These are phyloP conservation scores for Bipolaris zeicola DNA, from an alignment of 2,329 filamentous ascomycete species.

Conservation along the genomic window DNA sequence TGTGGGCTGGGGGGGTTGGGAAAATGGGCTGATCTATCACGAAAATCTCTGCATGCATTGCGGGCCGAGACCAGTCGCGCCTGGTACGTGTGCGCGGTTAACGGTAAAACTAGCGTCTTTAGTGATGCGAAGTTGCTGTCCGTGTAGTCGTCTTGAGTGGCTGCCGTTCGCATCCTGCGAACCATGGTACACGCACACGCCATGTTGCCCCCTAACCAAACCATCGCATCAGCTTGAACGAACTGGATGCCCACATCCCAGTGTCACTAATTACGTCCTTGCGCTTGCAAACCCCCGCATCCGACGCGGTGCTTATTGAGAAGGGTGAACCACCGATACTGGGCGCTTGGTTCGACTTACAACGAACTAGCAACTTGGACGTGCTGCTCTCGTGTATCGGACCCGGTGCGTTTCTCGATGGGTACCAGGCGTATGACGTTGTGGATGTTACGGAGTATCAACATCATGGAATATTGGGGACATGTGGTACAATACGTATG, in stretches of 20 bases:
- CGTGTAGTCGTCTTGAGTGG: slow-evolving; percentile 9
- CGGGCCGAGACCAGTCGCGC: slow-evolving; percentile 27
- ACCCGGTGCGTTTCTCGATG: background rate
- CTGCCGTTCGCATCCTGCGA: slow-evolving; percentile 16
- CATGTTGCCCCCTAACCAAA: slow-evolving; percentile 7
- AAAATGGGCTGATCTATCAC: slow-evolving; percentile 20
- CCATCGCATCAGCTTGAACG: background rate
- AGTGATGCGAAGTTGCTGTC: slow-evolving; percentile 3
- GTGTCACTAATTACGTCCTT: slow-evolving; percentile 5
- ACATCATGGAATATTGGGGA: background rate
- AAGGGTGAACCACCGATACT: slow-evolving; percentile 3
- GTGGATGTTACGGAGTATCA: slow-evolving; percentile 9
- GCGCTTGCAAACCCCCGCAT: slow-evolving; percentile 10
- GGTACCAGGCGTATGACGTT: background rate
- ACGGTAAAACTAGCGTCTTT: slow-evolving; percentile 8
- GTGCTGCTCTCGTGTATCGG: background rate
- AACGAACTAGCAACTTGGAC: slow-evolving; percentile 1
- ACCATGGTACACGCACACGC: slow-evolving; percentile 12
- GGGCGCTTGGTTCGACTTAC: background rate
- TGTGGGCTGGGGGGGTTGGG: slow-evolving; percentile 18
- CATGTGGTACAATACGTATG: background rate
- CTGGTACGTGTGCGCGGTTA: slow-evolving; percentile 13
- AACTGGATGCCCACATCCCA: slow-evolving; percentile 3
- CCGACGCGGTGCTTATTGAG: slow-evolving; percentile 7
- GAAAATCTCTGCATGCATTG: slow-evolving; percentile 33